Evolutionary conservation across 257 asterid species (phyloP).

Genomic region (Ligustrum vulgare): DNA sequence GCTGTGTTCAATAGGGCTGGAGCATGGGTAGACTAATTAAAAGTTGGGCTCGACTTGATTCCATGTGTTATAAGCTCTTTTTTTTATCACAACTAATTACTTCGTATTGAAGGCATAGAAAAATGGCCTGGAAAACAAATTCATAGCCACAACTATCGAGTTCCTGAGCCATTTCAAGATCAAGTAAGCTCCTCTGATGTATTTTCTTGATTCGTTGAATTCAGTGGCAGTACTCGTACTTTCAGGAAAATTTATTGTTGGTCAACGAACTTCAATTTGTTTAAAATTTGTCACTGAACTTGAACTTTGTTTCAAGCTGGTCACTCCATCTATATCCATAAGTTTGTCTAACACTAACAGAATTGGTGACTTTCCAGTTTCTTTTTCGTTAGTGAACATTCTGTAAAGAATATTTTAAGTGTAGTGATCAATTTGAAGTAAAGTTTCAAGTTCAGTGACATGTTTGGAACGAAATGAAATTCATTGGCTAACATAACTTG

Average conservation of each 20-base stretch:
- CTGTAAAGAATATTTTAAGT: background rate
- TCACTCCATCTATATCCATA: too few relatives aligned
- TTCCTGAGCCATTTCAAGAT: conserved; percentile 49
- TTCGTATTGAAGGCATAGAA: conserved; percentile 38
- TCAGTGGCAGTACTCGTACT: background rate
- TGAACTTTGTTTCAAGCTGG: too few relatives aligned
- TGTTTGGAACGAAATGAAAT: background rate
- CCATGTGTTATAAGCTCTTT: background rate
- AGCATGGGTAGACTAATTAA: too few relatives aligned
- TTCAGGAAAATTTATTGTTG: background rate
- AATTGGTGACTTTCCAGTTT: background rate
- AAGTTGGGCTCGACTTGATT: background rate
- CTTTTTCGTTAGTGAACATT: too few relatives aligned
- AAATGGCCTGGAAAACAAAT: conserved; percentile 70
- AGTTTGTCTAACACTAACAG: background rate
- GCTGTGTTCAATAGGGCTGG: too few relatives aligned
- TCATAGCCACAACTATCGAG: conserved; percentile 68
- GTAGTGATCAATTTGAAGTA: background rate
- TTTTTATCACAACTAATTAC: background rate
- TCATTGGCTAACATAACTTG: background rate
- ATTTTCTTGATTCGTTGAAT: background rate
- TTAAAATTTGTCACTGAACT: too few relatives aligned
- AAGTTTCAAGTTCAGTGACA: background rate
- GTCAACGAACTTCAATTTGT: background rate
- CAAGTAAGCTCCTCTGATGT: conserved; percentile 40